Evolutionary conservation across 2,329 filamentous ascomycete species (phyloP), one percentile per base, ranked within the genome.

Genomic region (Myriosclerotinia curreyana): DNA sequence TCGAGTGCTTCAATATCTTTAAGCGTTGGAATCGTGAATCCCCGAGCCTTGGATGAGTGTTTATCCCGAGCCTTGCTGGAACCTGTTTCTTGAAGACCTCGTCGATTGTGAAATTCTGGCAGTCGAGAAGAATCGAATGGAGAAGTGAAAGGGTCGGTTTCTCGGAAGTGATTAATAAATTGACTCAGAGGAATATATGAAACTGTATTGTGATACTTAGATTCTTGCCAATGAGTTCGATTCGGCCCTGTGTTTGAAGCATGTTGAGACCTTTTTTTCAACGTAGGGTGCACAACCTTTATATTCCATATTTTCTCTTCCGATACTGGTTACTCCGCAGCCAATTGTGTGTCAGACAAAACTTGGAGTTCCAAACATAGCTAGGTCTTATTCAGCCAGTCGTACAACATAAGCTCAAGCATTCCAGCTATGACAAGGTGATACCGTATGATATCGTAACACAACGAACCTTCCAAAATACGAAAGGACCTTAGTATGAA

Each of bases 231-330:
- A 25, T 63, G 52, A 50, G 52, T 31, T 55, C 40, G 42, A 58
- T 31, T 63, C 44, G 60, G 34, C 40, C 60, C 60, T 58, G 46
- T 48, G 36, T 50, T 36, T 31, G 42, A 56, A 58, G 42, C 44
- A 34, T 22, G 40, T 56, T 44, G 34, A 59, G 46, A 63, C 52
- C 36, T 63, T 59, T 31, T 31, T 20, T 50, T 56, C 53, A 58
- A 56, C 22, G 54, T 40, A 49, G 61, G 61, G 61, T 40, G 44
- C 44, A 63, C 52, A 63, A 56, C 31, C 44, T 63, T 63, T 63
- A 63, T 63, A 59, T 52, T 34, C 28, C 44, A 58, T 63, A 59
- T 63, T 63, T 63, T 20, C 34, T 25, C 44, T 59, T 59, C 61
- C 31, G 31, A 54, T 51, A 50, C 31, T 36, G 25, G 28, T 40